Evolutionary conservation across 768 basidiomycete genomes (phyloP).

Genomic region (Inosperma sp.): DNA sequence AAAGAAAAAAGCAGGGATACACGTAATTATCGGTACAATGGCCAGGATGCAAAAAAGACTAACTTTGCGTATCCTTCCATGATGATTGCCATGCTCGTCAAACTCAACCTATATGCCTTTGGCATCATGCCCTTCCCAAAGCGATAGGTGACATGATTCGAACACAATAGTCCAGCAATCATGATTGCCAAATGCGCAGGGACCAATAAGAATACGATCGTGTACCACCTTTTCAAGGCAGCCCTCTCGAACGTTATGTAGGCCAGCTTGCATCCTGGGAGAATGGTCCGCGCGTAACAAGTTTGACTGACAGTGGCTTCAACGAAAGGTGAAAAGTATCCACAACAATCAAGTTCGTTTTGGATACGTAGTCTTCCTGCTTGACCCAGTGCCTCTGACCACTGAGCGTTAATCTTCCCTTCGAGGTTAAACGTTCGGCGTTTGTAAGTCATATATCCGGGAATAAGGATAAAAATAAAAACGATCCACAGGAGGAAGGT

Average conservation of each 20-base stretch:
- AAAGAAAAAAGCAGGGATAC: no score
- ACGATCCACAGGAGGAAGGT: slow-evolving; percentile 73
- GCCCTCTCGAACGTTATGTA: slow-evolving; percentile 54
- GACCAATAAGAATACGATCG: slow-evolving; percentile 57
- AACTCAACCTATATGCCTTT: slow-evolving; percentile 69
- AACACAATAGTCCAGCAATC: slow-evolving; percentile 60
- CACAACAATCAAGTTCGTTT: slow-evolving; percentile 71
- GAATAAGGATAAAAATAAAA: slow-evolving; percentile 65
- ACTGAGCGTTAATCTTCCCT: slow-evolving; percentile 73
- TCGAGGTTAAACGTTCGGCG: slow-evolving; percentile 54
- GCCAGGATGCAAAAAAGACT: slow-evolving; percentile 14
- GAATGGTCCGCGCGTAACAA: slow-evolving; percentile 64
- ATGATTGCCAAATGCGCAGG: slow-evolving; percentile 64
- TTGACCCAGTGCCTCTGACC: slow-evolving; percentile 59
- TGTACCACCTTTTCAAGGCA: slow-evolving; percentile 61
- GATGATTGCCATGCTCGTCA: slow-evolving; percentile 70
- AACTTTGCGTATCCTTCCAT: slow-evolving; percentile 82
- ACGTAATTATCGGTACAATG: background rate
- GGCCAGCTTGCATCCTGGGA: slow-evolving; percentile 70
- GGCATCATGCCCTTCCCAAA: slow-evolving; percentile 91
- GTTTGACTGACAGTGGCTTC: slow-evolving; percentile 71
- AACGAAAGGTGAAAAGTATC: slow-evolving; percentile 75
- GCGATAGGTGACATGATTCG: slow-evolving; percentile 79
- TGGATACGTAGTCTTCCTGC: slow-evolving; percentile 62
- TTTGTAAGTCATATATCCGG: slow-evolving; percentile 79